These are phyloP conservation scores for Pyrenochaeta sp. DNA, from an alignment of 2,329 filamentous ascomycete species.

Conservation along the genomic window DNA sequence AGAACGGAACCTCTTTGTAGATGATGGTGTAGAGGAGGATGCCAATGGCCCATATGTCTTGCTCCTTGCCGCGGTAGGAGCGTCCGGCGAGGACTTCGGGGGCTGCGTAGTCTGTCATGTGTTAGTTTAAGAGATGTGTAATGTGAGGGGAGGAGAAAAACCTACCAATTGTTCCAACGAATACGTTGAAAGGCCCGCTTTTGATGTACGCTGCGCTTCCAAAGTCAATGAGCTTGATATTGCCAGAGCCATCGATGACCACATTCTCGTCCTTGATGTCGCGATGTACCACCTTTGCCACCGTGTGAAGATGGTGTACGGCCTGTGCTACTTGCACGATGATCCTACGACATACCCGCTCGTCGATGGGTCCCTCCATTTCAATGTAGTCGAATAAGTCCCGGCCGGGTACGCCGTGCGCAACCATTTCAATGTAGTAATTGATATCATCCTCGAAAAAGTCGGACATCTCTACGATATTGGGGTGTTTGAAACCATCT, in stretches of 20 bases:
- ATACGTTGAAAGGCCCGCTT: slow-evolving; percentile 97
- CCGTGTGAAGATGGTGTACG: slow-evolving; percentile 88
- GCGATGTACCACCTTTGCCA: slow-evolving; percentile 89
- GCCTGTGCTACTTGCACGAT: slow-evolving; percentile 92
- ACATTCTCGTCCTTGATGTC: slow-evolving; percentile 99
- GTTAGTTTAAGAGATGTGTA: slow-evolving; percentile 9
- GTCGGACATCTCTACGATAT: slow-evolving; percentile 73
- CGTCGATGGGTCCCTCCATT: slow-evolving; percentile 93
- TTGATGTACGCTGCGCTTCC: slow-evolving; percentile 98
- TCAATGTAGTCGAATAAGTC: slow-evolving; percentile 99
- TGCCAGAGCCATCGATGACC: slow-evolving; percentile 90
- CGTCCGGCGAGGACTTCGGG: slow-evolving; percentile 95
- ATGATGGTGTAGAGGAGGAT: slow-evolving; percentile 98
- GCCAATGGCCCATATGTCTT: slow-evolving; percentile 97
- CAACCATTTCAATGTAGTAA: slow-evolving; percentile 98
- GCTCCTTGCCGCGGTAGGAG: slow-evolving; percentile 92
- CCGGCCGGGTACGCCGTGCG: slow-evolving; percentile 95
- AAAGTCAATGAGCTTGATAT: slow-evolving; percentile 97
- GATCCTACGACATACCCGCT: slow-evolving; percentile 90
- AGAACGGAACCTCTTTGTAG: slow-evolving; percentile 99
- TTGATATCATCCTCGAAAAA: slow-evolving; percentile 83
- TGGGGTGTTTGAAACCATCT: slow-evolving; percentile 69
- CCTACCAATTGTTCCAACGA: slow-evolving; percentile 97
- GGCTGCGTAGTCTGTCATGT: slow-evolving; percentile 83
- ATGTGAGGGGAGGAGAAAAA: slow-evolving; percentile 8